Evolutionary conservation across 805 yeast genomes (phyloP).

Genomic region (Lipomyces kockii): DNA sequence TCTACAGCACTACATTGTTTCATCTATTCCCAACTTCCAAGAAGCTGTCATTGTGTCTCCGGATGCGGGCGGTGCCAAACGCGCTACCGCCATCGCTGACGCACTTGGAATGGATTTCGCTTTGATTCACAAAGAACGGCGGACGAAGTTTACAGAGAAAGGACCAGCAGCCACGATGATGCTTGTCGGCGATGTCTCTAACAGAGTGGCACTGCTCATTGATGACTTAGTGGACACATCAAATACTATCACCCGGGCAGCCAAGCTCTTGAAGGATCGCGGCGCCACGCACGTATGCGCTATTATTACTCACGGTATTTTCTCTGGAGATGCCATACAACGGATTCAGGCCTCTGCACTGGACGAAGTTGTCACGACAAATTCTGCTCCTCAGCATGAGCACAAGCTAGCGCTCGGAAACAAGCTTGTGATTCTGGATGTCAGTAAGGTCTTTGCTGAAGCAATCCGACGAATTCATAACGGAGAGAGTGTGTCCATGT

Average conservation of each 20-base stretch:
- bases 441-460: constrained; percentile 86
- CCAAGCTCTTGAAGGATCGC: constrained; percentile 85
- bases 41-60: constrained; percentile 94
- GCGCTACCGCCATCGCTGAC: constrained; percentile 95
- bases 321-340: constrained; percentile 86
- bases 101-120: constrained; percentile 88
- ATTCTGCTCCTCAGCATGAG: constrained; percentile 83
- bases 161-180: constrained; percentile 74
- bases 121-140: constrained; percentile 89
- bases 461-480: constrained; percentile 95
- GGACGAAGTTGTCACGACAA: constrained; percentile 86
- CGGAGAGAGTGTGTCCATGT: constrained; percentile 93
- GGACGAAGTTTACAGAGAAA: constrained; percentile 45
- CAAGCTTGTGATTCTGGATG: constrained; percentile 80
- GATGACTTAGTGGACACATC: constrained; percentile 96
- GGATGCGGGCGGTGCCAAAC: constrained; percentile 98
- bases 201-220: constrained; percentile 81
- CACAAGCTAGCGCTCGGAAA: constrained; percentile 60
- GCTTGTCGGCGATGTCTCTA: constrained; percentile 94
- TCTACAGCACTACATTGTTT: constrained; percentile 79
- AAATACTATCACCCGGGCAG: constrained; percentile 89
- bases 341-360: constrained; percentile 70
- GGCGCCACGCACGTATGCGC: constrained; percentile 90
- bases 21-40: constrained; percentile 74
- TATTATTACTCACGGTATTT: constrained; percentile 87